Evolutionary conservation across 345 rosid genomes (phyloP), one percentile per base, ranked within the genome.

Genomic region (Rhizophora apiculata): DNA sequence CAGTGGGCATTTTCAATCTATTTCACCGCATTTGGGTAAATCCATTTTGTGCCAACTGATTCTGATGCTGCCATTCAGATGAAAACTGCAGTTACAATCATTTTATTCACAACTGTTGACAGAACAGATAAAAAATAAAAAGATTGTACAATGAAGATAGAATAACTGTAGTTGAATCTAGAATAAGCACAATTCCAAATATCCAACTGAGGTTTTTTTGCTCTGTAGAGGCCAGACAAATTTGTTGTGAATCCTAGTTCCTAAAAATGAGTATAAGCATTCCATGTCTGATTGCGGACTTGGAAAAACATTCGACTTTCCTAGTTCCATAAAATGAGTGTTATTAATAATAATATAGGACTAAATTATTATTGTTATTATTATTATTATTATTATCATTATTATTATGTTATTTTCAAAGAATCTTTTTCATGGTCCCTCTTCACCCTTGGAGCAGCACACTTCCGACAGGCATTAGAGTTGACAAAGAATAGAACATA

Each of bases 61-160:
- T 60, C 72, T 60, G 72, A 46, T 58, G 59, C 27, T 46, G 63
- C 58, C 19, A 60, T 30, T 48, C 49, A 43, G 16, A 13, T 20
- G 22, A 20, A 32, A 48, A 20, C 18, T 20, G 3, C 1, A 18
- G 30, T 59, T 15, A 46, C 36, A 56, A 55, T 8, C 49, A 43
- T 3, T 27, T 21, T 32, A 46, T 19, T 15, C 34, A 30, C 10
- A 1, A 19, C 57, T n/a, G 16, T 64, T 46, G 5, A 15, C 21
- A 9, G 16, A 55, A 22, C 6, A 8, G 2, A 51, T 6, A 13
- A 54, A 8, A 16, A 34, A 21, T 24, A 13, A 18, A 43, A 52
- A 6, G 10, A 55, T 51, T 37, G 37, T 26, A 48, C 37, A 15
- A 67, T 0, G 15, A 37, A 16, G 57, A 55, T 4, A 8, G 18